Base-by-base conservation (phyloP, 495 filamentous ascomycete genomes). In the Penicillium dipodomyicola region DNA sequence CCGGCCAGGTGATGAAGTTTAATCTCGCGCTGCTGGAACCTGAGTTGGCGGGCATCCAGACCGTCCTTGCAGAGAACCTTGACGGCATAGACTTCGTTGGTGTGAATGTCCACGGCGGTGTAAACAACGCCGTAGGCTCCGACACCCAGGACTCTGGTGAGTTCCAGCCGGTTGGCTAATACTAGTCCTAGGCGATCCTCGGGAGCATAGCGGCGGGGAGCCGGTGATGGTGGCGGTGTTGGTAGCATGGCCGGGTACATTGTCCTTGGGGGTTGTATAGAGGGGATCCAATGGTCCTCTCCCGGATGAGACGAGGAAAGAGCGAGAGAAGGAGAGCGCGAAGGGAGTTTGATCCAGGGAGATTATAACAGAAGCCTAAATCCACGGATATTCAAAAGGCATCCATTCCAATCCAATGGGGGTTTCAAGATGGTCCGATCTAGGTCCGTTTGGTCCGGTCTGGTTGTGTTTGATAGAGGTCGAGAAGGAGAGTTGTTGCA, bases 91-190 rank as follows among this genome's bases (percentile, higher is more conserved):
- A 82, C 84, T 33, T 84, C 81, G 64, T 87, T 81, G 56, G 89
- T 93, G 63, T 87, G 85, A 50, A 92, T 84, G 76, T 97, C 93
- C 74, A 92, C 77, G 62, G 94, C 94, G 35, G 87, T 89, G 76
- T 98, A 97, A 14, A 98, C 95, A 25, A 97, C 92, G 43, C 94
- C 94, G 75, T 98, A 98, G 54, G 94, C 94, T 54, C 94, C 94
- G 45, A 94, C 87, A 49, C 94, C 94, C 56, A 97, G 82, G 66
- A 97, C 90, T 57, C 84, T 80, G 49, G 86, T 90, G 58, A 97
- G 81, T 73, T 91, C 87, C 58, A 96, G 79, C 65, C 90, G 85
- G 71, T 86, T 83, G 68, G 88, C 92, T 60, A 97, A 77, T 59
- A 95, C 80, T 55, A 87, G 82, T 73, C 92, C 92, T 79, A 96